A percentile compares a stretch with the other conserved stretches of the same genome.
Conservation (phyloP, 495 filamentous ascomycete genomes). For the Lichina pygmaea region DNA sequence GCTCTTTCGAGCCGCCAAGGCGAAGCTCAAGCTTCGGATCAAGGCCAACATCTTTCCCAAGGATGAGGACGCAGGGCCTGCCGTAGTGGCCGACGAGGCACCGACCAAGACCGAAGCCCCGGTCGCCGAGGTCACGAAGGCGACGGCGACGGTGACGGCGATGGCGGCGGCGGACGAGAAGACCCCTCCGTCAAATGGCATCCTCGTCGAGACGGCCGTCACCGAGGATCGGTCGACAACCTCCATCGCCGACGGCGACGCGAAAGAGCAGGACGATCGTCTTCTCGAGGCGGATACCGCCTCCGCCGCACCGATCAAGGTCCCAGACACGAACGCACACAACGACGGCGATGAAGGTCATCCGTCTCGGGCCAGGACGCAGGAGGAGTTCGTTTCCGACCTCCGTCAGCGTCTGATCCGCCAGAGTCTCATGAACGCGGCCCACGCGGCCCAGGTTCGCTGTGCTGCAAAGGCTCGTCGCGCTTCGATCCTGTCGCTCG, state of each 20-base stretch:
- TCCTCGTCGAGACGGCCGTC: background rate
- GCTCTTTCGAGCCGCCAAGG: slow-evolving; percentile 87
- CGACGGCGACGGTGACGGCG: background rate
- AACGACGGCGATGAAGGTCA: background rate
- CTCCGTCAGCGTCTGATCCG: background rate
- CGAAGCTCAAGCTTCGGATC: slow-evolving; percentile 90
- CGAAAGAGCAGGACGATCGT: background rate
- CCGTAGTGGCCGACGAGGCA: background rate
- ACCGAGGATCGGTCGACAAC: background rate
- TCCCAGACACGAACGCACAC: background rate
- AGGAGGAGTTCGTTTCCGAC: background rate
- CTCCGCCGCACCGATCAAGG: background rate
- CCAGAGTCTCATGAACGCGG: background rate
- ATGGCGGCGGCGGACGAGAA: background rate
- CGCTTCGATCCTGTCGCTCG: background rate
- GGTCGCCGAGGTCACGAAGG: background rate
- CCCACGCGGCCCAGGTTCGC: background rate
- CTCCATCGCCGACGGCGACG: background rate
- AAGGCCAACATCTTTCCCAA: slow-evolving; percentile 25
- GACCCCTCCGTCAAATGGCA: background rate
- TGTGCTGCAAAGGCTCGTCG: background rate
- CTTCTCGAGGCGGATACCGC: background rate
- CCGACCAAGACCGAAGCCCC: background rate
- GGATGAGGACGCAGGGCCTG: background rate
- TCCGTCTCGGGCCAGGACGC: background rate